Conservation (phyloP, 2,329 filamentous ascomycete genomes). For the Mycosphaerella sp. region DNA sequence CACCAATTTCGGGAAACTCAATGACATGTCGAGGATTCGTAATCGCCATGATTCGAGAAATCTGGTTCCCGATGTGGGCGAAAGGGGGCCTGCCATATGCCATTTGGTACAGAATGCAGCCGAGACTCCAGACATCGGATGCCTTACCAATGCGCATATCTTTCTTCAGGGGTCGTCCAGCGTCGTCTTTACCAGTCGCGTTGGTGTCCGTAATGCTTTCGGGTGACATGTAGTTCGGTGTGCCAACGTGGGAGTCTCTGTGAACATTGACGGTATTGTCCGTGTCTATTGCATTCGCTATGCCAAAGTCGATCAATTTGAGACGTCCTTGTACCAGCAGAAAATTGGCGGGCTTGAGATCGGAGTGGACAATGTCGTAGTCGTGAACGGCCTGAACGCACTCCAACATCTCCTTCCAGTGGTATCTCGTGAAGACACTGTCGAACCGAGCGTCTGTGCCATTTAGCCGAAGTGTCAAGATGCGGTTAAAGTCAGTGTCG, state of each 20-base stretch:
- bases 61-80: conserved; percentile 80
- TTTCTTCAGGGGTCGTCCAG: conserved; percentile 52
- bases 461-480: conserved; percentile 67
- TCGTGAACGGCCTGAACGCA: conserved; percentile 86
- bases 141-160: conserved; percentile 95
- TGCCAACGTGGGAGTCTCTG: conserved; percentile 89
- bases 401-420: conserved; percentile 99
- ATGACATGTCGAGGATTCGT: conserved; percentile 71
- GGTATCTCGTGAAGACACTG: conserved; percentile 86
- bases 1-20: conserved; percentile 62
- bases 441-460: conserved; percentile 70
- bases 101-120: conserved; percentile 97
- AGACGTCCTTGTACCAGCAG: conserved; percentile 82
- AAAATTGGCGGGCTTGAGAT: conserved; percentile 96
- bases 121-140: conserved; percentile 91
- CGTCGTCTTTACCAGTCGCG: conserved; percentile 42
- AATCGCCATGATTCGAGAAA: conserved; percentile 80
- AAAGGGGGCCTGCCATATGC: conserved; percentile 96
- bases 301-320: conserved; percentile 97
- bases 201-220: conserved; percentile 89
- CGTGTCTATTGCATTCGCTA: conserved; percentile 91
- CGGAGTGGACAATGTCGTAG: conserved; percentile 89
- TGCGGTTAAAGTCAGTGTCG: conserved; percentile 83
- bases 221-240: conserved; percentile 97
- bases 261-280: conserved; percentile 98